Base-by-base conservation (phyloP, 352 stramenopile genomes). In the Thalassiosira mediterranea region DNA sequence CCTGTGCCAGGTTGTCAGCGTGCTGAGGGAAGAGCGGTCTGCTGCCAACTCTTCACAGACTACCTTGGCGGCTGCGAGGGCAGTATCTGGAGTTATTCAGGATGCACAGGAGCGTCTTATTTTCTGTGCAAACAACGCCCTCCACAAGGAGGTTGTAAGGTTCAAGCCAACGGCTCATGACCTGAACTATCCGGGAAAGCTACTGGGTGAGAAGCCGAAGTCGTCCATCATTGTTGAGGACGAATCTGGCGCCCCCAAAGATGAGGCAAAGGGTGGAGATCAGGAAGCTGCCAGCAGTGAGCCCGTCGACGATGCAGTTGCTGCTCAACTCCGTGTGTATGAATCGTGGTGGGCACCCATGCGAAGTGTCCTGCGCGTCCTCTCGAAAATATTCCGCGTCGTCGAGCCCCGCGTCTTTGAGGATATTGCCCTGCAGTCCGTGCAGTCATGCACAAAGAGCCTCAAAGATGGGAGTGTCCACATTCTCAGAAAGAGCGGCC, bases 351-450 rank as follows among this genome's bases (percentile, higher is more conserved):
- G 90, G 58, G 85, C 86, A 46, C 86, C 88, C 1, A 90, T 93
- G 73, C 76, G 86, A 23, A 90, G 71, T 72, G 86, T 91, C 2
- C 65, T 93, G 29, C 66, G 62, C 11, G 84, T 93, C 69, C 70
- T 93, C n/a, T 90, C 81, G 47, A 92, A 92, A 57, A 90, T 93
- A 25, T 93, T 92, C 67, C 81, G 86, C 49, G 88, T 93, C 0
- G 88, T 93, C 0, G 88, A 92, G 75, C 76, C 84, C 1, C 72
- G 69, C 3, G 88, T 93, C 0, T 93, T 93, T 80, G 88, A 93
- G 62, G 86, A 92, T 71, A 90, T 93, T 75, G 88, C 88, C 28
- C 46, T 88, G 49, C 67, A 84, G 51, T 79, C 78, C 21, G 84
- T 93, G 23, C 83, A 92, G 49, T 83, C 78, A 21, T 92, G 86